These are phyloP conservation scores for Phytophthora cajani DNA, from an alignment of 352 stramenopile species.

Conservation along the genomic window DNA sequence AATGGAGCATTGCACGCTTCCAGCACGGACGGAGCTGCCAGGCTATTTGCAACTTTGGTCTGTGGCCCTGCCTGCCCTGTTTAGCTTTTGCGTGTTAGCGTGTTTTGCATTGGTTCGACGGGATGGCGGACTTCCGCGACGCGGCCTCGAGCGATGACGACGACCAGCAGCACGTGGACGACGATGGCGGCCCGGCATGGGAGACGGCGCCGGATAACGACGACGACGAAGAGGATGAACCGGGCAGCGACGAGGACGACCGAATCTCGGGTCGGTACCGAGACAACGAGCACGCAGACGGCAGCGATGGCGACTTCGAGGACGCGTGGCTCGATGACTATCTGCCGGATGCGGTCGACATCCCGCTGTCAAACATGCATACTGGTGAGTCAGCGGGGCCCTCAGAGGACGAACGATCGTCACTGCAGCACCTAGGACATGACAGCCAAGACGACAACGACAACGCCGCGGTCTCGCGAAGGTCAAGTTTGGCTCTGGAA, in stretches of 20 bases:
- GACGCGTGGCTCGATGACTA: constrained; percentile 53
- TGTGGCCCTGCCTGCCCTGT: constrained; percentile 1
- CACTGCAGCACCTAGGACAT: constrained; percentile 3
- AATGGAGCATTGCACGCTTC: constrained; percentile 20
- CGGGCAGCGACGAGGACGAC: constrained; percentile 18
- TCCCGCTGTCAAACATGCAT: neutral
- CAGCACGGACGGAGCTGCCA: neutral
- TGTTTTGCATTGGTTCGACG: constrained; percentile 12
- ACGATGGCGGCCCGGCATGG: constrained; percentile 22
- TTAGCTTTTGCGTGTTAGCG: constrained; percentile 1
- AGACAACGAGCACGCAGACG: constrained; percentile 21
- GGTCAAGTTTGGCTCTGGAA: constrained; percentile 27
- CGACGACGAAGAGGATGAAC: constrained; percentile 22
- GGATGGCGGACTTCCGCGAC: constrained; percentile 29
- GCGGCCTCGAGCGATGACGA: constrained; percentile 25
- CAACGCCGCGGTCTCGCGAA: constrained; percentile 1
- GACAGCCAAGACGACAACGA: constrained; percentile 26
- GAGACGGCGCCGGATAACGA: constrained; percentile 41
- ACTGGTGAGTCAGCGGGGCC: constrained; percentile 3
- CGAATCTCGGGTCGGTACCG: constrained; percentile 12
- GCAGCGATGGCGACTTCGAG: constrained; percentile 42
- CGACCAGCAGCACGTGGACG: constrained; percentile 24
- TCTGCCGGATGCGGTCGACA: constrained; percentile 16
- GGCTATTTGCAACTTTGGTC: constrained; percentile 30
- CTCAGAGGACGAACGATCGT: constrained; percentile 14